Conservation (phyloP, 257 asterid species). For the Solanum etuberosum region DNA sequence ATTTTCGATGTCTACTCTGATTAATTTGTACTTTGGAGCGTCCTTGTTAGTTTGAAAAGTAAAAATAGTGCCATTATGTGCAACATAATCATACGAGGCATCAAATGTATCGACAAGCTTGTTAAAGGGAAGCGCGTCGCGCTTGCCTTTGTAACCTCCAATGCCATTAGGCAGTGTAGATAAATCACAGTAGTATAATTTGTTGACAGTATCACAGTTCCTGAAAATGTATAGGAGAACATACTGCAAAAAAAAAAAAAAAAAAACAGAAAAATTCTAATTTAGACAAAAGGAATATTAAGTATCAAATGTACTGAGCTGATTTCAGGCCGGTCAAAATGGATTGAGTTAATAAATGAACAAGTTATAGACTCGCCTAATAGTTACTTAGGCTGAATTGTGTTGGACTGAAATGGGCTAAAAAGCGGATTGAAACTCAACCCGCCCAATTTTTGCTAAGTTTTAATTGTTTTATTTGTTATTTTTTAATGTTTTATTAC, state of each 20-base stretch:
- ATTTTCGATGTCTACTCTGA: slow-evolving; percentile 55
- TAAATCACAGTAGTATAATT: slow-evolving; percentile 69
- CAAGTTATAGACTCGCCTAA: background rate
- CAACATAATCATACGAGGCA: slow-evolving; percentile 58
- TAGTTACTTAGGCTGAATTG: background rate
- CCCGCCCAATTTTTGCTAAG: background rate
- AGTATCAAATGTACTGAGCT: background rate
- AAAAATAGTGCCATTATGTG: slow-evolving; percentile 69
- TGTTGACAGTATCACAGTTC: slow-evolving; percentile 85
- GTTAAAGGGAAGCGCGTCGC: slow-evolving; percentile 58
- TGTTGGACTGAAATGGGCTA: background rate
- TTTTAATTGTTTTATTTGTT: too few species aligned
- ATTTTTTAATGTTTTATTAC: too few species aligned
- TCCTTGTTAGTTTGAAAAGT: slow-evolving; percentile 79
- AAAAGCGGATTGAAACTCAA: background rate
- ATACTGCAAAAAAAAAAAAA: slow-evolving; percentile 47
- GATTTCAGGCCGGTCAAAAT: background rate
- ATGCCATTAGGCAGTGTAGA: slow-evolving; percentile 58
- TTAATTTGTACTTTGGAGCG: slow-evolving; percentile 87
- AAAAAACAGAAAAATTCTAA: background rate
- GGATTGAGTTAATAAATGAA: background rate
- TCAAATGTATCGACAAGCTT: slow-evolving; percentile 75
- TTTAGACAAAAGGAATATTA: background rate
- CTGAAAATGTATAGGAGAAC: slow-evolving; percentile 46
- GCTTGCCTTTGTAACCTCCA: slow-evolving; percentile 44